A percentile compares a stretch with the other conserved stretches of the same genome.
phyloP scores from a whole-genome alignment of 1,284 basidiomycete genomes.

The Leccinum olivaceoglutinosum region DNA sequence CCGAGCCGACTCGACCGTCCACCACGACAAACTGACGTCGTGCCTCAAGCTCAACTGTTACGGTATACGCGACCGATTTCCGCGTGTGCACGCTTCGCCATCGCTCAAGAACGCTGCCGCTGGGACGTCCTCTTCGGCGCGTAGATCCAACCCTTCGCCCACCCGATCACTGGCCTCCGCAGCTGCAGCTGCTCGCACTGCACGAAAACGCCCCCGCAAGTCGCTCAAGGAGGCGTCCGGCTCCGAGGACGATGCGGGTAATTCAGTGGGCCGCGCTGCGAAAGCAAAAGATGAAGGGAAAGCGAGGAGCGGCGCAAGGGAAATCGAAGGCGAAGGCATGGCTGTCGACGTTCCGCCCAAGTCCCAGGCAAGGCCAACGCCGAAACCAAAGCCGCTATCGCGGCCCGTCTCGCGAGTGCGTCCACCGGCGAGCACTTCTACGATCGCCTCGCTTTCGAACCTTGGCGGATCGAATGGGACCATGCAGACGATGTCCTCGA shows the following conservation, averaged over 20 bases:
- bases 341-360: slow-evolving; percentile 10
- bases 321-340: slow-evolving; percentile 10
- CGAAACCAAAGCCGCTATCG: slow-evolving; percentile 11
- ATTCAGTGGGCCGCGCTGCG: not conserved
- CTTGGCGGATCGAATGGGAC: not conserved
- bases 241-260: slow-evolving; percentile 22
- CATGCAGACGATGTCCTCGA: not conserved
- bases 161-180: slow-evolving; percentile 21
- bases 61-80: slow-evolving; percentile 33
- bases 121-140: slow-evolving; percentile 13
- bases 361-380: not conserved
- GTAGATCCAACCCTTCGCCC: slow-evolving; percentile 24
- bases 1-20: slow-evolving; percentile 63
- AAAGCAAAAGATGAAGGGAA: slow-evolving; percentile 14
- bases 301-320: not conserved
- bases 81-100: slow-evolving; percentile 13
- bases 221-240: slow-evolving; percentile 19
- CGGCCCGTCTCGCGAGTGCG: slow-evolving; percentile 11
- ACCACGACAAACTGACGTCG: slow-evolving; percentile 61
- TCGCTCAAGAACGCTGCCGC: slow-evolving; percentile 1
- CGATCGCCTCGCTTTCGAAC: not conserved
- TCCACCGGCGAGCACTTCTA: slow-evolving; percentile 7
- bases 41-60: slow-evolving; percentile 53
- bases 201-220: slow-evolving; percentile 23
- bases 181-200: slow-evolving; percentile 1